Evolutionary conservation across 139 green algal species (phyloP), one percentile per base, ranked within the genome.

Genomic region (Micromonas pusilla): DNA sequence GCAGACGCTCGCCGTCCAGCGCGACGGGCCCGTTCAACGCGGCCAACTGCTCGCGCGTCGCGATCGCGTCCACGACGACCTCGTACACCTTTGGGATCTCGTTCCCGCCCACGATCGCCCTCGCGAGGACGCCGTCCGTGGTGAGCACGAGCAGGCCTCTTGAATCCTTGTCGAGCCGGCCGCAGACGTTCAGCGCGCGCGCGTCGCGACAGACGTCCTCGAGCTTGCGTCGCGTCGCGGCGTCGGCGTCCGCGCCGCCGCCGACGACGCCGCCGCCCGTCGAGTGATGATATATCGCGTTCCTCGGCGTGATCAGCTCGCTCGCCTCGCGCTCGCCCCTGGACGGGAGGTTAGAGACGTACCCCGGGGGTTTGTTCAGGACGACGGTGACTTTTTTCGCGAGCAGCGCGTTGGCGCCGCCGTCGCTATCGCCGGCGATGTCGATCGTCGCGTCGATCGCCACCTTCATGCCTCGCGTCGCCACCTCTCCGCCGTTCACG

Each of bases 141-240:
- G 68, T 75, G 1, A 75, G 30, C 23, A 75, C 53, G 20, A 75
- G 37, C 25, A 75, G 30, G 19, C 68, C 68, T 5, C 68, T 34
- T 23, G 37, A 63, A 6, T 62, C 37, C 38, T 75, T 75, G 37
- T 75, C 68, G 20, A 75, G 33, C 25, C 68, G 31, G 21, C 68
- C 68, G 1, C n/a, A 30, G 21, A 64, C 38, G 37, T 32, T 75
- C 25, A 75, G 34, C 37, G 19, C 31, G 13, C 0, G 26, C 66
- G 33, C 13, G 53, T 53, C 66, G 25, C 26, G 5, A 32, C 1
- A 2, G 13, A 1, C 31, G 1, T 34, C 21, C 26, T 5, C 0
- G 13, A 72, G 53, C 52, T 54, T 30, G 3, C 30, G 21, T 52
- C 28, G 25, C 2, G 9, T 1, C 33, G 30, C 66, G n/a, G n/a